Base-by-base conservation (phyloP, 345 rosid species). In the Anastatica hierochuntica region DNA sequence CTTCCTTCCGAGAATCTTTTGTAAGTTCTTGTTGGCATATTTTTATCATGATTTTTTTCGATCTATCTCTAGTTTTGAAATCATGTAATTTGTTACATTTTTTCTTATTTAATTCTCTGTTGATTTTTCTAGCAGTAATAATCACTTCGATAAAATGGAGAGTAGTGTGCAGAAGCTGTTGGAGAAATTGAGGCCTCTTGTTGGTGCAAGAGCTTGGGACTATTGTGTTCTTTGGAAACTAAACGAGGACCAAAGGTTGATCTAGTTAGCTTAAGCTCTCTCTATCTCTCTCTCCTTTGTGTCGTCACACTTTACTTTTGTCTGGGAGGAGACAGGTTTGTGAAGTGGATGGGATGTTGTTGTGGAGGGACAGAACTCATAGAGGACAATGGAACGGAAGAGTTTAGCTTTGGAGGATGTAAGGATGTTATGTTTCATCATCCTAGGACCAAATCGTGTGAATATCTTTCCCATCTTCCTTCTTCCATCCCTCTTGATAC, bases 341-440 rank as follows among this genome's bases (percentile, higher is more conserved):
- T 86, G 42, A 90, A 78, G 75, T 86, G 90, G 94, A 53, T 76
- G 59, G 94, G 82, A 64, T 86, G 94, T 46, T 86, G 95, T 66
- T 90, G 97, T 54, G 84, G 73, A 40, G 94, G 94, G 48, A 58
- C 77, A 47, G 79, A 76, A 35, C 46, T 20, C 62, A 49, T 60
- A 34, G 50, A 50, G 8, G 65, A 74, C 37, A 71, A 38, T 51
- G 76, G 69, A 57, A 67, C 61, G 5, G 87, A 81, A 50, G 79
- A 73, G 41, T 65, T 76, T 70, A 68, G 72, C 14, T 74, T 79
- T 26, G 76, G 78, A 57, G 66, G 79, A 8, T 87, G 95, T 52
- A 80, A 81, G 48, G 98, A 90, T 74, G 72, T 63, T 14, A 52
- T 72, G 64, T 75, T 80, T 73, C 85, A 69, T 58, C 98, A 90